Evolutionary conservation across 495 filamentous ascomycete genomes (phyloP), one percentile per base, ranked within the genome.

Genomic region (Penicillium odoratum): DNA sequence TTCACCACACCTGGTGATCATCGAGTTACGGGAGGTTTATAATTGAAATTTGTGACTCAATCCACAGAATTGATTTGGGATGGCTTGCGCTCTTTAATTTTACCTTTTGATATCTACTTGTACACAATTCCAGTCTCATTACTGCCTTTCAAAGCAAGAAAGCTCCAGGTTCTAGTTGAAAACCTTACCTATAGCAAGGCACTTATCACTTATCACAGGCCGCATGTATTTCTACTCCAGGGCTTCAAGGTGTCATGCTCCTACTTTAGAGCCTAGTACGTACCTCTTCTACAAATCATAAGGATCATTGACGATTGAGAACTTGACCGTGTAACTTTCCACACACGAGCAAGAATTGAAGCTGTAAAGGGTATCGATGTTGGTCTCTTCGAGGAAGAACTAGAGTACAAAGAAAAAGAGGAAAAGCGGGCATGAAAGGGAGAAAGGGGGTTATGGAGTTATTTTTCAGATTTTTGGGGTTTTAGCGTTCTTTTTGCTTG

Each of bases 341-440:
- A 9, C 5, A 11, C 33, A 36, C 3, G 30, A 50, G 26, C n/a
- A 15, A 50, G 18, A 16, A 15, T 40, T 40, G 38, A 40, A 40
- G 38, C 61, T 74, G 69, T 58, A 69, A 21, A 75, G 73, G 74
- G 72, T 76, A 74, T 76, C 72, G 72, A 75, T 75, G 67, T 71
- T 72, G 67, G 66, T 63, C 64, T 69, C 69, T 65, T 61, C 46
- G 48, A 36, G 52, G 49, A 60, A 53, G 42, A 60, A 66, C 43
- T 65, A 63, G 62, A 67, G 64, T 68, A 71, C 59, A 65, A 62
- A 64, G 56, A 69, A 60, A 63, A 59, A 60, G 40, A 59, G 57
- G 56, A 34, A 28, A 26, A 57, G 13, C 13, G 56, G 55, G 51
- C 61, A 67, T 50, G 15, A 50, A 15, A 33, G 56, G 45, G 49